Conservation (phyloP, 2,329 filamentous ascomycete species). For the Septoria linicola region DNA sequence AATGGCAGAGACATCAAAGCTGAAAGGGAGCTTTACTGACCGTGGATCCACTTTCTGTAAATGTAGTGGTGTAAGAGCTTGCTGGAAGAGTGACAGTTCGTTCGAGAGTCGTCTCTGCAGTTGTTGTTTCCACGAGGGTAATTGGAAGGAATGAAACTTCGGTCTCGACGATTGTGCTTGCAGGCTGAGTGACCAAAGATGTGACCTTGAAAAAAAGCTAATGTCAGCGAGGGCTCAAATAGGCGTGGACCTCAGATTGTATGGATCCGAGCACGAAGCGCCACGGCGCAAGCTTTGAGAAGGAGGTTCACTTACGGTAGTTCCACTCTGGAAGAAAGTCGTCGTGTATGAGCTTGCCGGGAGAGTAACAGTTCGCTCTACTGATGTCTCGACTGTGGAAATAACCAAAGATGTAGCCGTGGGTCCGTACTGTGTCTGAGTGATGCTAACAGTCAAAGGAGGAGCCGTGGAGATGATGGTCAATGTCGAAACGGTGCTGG, state of each 20-base stretch:
- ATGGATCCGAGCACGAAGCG: no score
- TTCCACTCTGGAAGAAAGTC: conserved; percentile 3
- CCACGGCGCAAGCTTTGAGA: no score
- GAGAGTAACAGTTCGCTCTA: conserved; percentile 1
- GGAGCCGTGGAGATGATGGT: conserved; percentile 3
- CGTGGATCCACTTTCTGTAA: background rate
- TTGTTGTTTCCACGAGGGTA: no score
- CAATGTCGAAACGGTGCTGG: background rate
- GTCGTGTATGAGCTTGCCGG: conserved; percentile 9
- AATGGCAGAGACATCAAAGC: no score
- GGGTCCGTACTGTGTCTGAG: background rate
- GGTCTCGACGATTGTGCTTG: no score
- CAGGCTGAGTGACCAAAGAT: no score
- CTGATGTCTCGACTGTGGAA: conserved; percentile 1
- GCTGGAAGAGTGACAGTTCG: conserved; percentile 4
- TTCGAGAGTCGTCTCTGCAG: background rate
- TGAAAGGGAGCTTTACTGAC: no score
- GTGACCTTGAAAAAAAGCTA: no score
- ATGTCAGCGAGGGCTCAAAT: no score
- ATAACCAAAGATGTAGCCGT: background rate
- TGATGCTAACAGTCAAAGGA: background rate
- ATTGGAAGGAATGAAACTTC: no score
- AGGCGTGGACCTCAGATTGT: no score
- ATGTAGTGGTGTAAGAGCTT: conserved; percentile 5
- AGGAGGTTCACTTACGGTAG: no score